Evolutionary conservation across 2,329 filamentous ascomycete species (phyloP).

Genomic region (Lizonia empirigonia): DNA sequence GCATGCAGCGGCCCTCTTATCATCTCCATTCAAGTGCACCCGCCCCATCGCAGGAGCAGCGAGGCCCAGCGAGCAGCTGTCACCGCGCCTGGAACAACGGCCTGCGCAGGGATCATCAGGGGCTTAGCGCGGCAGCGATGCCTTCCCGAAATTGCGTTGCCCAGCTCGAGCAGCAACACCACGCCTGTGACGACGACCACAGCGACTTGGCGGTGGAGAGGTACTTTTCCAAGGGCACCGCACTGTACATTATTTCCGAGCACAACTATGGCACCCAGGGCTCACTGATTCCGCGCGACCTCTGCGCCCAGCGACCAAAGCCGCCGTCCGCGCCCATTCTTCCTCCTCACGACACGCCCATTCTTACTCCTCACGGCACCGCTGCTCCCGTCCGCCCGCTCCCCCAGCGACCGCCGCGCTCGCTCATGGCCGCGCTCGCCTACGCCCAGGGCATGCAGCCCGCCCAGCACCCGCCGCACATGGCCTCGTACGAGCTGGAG

Average conservation of each 20-base stretch:
- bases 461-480: slow-evolving; percentile 8
- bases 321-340: slow-evolving; percentile 3
- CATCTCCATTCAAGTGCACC: slow-evolving; percentile 13
- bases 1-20: slow-evolving; percentile 17
- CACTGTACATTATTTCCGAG: slow-evolving; percentile 45
- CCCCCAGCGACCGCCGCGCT: slow-evolving; percentile 34
- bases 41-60: too few species aligned
- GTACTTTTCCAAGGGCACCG: slow-evolving; percentile 25
- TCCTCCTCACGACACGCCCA: too few species aligned
- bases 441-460: slow-evolving; percentile 34
- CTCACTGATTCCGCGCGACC: slow-evolving; percentile 41
- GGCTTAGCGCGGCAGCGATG: slow-evolving; percentile 30
- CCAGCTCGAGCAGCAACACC: slow-evolving; percentile 16
- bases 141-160: slow-evolving; percentile 39
- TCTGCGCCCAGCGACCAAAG: slow-evolving; percentile 23
- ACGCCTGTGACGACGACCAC: slow-evolving; percentile 22
- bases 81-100: slow-evolving; percentile 14
- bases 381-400: slow-evolving; percentile 22
- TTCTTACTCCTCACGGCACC: slow-evolving; percentile 37
- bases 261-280: slow-evolving; percentile 43
- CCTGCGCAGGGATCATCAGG: slow-evolving; percentile 29
- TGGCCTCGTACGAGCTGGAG: slow-evolving; percentile 22
- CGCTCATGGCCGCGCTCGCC: slow-evolving; percentile 46
- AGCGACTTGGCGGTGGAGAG: slow-evolving; percentile 7
- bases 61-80: slow-evolving; percentile 12